Evolutionary conservation across 139 green algal species (phyloP).

Genomic region (Bryopsis sp.): DNA sequence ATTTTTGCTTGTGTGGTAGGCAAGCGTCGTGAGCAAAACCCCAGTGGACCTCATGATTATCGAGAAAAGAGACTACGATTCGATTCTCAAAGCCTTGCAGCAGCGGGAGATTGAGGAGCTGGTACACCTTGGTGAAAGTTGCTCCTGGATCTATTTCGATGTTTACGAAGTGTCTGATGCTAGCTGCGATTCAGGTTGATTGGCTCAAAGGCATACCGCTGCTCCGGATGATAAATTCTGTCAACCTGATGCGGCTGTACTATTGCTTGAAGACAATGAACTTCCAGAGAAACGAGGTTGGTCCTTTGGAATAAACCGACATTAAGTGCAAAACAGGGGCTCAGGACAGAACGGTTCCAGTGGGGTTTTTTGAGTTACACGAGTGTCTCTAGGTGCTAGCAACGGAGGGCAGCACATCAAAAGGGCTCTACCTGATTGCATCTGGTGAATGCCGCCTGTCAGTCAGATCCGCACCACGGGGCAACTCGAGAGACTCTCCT

Average conservation of each 20-base stretch:
- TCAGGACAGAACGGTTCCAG: no score
- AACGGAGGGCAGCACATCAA: not conserved
- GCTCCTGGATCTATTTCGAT: not conserved
- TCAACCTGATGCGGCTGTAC: slow-evolving; percentile 2
- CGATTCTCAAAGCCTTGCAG: not conserved
- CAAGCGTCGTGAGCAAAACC: not conserved
- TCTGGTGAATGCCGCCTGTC: not conserved
- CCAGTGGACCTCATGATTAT: slow-evolving; percentile 1
- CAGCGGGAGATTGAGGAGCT: not conserved
- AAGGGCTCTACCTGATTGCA: not conserved
- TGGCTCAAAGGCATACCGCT: not conserved
- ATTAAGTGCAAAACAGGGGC: no score
- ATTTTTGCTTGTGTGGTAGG: no score
- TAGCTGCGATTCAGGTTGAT: not conserved
- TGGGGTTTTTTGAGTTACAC: no score
- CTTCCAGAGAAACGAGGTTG: not conserved
- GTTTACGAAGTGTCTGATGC: no score
- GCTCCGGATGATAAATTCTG: not conserved
- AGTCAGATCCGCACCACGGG: not conserved
- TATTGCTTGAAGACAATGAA: not conserved
- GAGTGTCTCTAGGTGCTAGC: not conserved
- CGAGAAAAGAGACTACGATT: not conserved
- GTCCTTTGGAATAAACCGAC: no score
- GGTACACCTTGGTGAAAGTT: not conserved
- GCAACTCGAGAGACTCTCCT: not conserved